Conservation (phyloP, 768 basidiomycete species). For the Lentinula boryana region DNA sequence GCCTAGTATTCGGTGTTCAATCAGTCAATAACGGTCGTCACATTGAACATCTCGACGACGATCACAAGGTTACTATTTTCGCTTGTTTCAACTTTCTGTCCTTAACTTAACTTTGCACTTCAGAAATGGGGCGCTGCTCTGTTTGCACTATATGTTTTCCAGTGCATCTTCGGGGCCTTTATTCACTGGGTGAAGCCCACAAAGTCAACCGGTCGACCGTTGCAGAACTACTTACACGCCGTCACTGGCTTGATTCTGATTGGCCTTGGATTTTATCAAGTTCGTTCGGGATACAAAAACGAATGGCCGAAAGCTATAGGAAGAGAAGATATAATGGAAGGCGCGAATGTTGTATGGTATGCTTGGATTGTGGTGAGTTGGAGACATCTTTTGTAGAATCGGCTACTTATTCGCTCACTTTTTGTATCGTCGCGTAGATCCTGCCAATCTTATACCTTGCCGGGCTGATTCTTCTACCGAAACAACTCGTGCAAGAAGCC, state of each 20-base stretch:
- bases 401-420: slow-evolving; percentile 7
- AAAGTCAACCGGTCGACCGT: slow-evolving; percentile 28
- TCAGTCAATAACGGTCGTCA: slow-evolving; percentile 25
- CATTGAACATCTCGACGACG: slow-evolving; percentile 32
- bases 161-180: slow-evolving; percentile 42
- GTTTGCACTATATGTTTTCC: slow-evolving; percentile 43
- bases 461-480: slow-evolving; percentile 38
- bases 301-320: slow-evolving; percentile 49
- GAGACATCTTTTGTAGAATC: background rate
- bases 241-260: slow-evolving; percentile 46
- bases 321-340: slow-evolving; percentile 27
- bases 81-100: slow-evolving; percentile 2
- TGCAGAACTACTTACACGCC: slow-evolving; percentile 56
- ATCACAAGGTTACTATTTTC: slow-evolving; percentile 37
- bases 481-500: slow-evolving; percentile 40
- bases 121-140: slow-evolving; percentile 47
- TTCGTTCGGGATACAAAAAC: slow-evolving; percentile 34
- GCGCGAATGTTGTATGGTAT: slow-evolving; percentile 36
- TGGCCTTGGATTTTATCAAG: slow-evolving; percentile 44
- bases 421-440: slow-evolving; percentile 19
- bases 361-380: slow-evolving; percentile 42
- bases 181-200: slow-evolving; percentile 50
- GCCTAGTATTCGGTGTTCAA: slow-evolving; percentile 37
- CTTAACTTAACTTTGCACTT: background rate
- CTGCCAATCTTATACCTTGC: slow-evolving; percentile 35